phyloP scores from a whole-genome alignment of 306 rosid species.

The Rosa chinensis region DNA sequence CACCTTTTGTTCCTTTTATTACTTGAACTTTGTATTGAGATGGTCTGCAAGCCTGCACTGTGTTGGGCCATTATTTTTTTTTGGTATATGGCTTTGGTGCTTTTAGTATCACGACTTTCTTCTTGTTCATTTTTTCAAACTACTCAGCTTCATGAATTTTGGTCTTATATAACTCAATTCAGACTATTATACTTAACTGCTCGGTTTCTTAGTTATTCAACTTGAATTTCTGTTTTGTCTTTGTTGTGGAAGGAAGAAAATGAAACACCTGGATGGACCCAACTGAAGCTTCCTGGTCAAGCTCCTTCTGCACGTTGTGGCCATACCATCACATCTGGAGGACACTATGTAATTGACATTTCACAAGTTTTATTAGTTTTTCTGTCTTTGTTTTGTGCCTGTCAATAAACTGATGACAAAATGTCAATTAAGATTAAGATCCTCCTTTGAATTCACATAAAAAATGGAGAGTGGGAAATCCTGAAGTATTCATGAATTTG shows the following conservation, averaged over 20 bases:
- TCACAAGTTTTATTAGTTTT: background rate
- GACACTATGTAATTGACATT: constrained; percentile 70
- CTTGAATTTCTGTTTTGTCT: constrained; percentile 30
- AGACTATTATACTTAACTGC: background rate
- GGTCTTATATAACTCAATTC: background rate
- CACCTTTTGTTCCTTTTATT: no score
- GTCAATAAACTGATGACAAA: background rate
- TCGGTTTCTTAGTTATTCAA: constrained; percentile 3
- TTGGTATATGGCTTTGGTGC: background rate
- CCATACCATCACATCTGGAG: constrained; percentile 81
- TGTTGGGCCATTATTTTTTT: background rate
- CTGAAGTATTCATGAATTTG: background rate
- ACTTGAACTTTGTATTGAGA: background rate
- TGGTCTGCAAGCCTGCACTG: background rate
- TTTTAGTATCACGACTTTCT: background rate
- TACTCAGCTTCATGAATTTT: background rate
- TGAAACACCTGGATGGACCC: constrained; percentile 98
- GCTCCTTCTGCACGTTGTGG: constrained; percentile 95
- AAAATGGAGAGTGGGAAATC: background rate
- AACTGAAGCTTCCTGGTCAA: constrained; percentile 97
- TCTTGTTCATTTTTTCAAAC: background rate
- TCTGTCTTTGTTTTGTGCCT: background rate
- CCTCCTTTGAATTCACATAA: background rate
- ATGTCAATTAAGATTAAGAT: background rate
- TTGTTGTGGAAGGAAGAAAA: constrained; percentile 85